A percentile compares a stretch with the other conserved stretches of the same genome.
Evolutionary conservation across 106 monocot species (phyloP).

Genomic region (Hemerocallis citrina): DNA sequence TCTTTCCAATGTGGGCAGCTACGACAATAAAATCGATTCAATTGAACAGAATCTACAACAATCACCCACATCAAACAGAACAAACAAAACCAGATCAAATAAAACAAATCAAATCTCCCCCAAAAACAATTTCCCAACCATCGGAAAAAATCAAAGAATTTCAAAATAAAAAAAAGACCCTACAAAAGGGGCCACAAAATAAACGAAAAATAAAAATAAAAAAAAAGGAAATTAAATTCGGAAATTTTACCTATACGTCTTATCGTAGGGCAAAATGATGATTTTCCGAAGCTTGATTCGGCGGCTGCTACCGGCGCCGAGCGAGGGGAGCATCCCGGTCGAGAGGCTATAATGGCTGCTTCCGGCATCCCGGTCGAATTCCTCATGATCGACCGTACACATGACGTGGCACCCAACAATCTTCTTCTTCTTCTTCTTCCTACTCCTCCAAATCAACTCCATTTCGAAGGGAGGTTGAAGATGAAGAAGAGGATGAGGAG

Average conservation of each 20-base stretch:
- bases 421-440: background rate
- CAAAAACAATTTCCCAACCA: too few relatives aligned
- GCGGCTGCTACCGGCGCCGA: slow-evolving; percentile 68
- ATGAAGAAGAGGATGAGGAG: too few relatives aligned
- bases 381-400: background rate
- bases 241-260: slow-evolving; percentile 47
- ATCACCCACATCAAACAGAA: too few relatives aligned
- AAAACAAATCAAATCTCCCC: too few relatives aligned
- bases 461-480: too few relatives aligned
- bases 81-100: too few relatives aligned
- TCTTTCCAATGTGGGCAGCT: too few relatives aligned
- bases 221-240: background rate
- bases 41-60: too few relatives aligned
- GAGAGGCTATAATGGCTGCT: slow-evolving; percentile 85
- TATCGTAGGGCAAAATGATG: slow-evolving; percentile 70
- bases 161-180: too few relatives aligned
- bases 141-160: too few relatives aligned
- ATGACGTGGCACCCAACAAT: slow-evolving; percentile 1
- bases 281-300: slow-evolving; percentile 48
- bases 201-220: background rate
- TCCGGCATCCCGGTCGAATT: slow-evolving; percentile 37
- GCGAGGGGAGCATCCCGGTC: slow-evolving; percentile 70
- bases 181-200: too few relatives aligned
- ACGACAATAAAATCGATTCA: too few relatives aligned
- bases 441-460: background rate